phyloP scores from a whole-genome alignment of 306 rosid species.

The Vigna angularis region DNA sequence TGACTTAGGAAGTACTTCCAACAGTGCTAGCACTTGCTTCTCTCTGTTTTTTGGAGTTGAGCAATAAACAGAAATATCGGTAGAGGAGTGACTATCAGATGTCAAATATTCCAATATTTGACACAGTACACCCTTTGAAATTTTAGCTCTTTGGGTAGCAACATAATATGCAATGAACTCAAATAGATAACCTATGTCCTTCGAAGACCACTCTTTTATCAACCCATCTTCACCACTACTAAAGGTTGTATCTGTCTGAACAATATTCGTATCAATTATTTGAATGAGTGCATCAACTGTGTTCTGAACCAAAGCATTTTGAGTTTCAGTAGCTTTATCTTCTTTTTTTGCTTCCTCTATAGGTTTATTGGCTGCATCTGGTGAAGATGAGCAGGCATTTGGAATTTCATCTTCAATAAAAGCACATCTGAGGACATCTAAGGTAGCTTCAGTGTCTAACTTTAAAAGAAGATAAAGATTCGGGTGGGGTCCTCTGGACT shows the following conservation, averaged over 20 bases:
- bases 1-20: slow-evolving; percentile 76
- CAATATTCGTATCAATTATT: slow-evolving; percentile 59
- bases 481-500: slow-evolving; percentile 49
- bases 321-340: slow-evolving; percentile 47
- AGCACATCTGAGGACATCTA: slow-evolving; percentile 80
- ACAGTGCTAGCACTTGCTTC: slow-evolving; percentile 89
- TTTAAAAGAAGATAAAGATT: slow-evolving; percentile 78
- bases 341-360: slow-evolving; percentile 47
- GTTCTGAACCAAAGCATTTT: slow-evolving; percentile 68
- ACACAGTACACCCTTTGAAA: slow-evolving; percentile 72
- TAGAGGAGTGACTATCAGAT: slow-evolving; percentile 55
- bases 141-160: slow-evolving; percentile 70
- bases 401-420: slow-evolving; percentile 65
- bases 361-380: slow-evolving; percentile 49
- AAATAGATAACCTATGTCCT: slow-evolving; percentile 68
- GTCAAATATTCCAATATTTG: slow-evolving; percentile 81
- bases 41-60: slow-evolving; percentile 70
- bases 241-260: slow-evolving; percentile 56
- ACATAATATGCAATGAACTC: slow-evolving; percentile 89
- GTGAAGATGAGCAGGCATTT: slow-evolving; percentile 49
- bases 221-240: slow-evolving; percentile 48
- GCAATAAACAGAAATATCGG: slow-evolving; percentile 43
- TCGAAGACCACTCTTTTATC: slow-evolving; percentile 69
- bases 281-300: slow-evolving; percentile 74
- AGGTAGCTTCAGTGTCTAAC: slow-evolving; percentile 84